Percentiles rank a stretch among this genome's conserved stretches.
These are phyloP conservation scores for Stevia rebaudiana DNA, from an alignment of 140 eudicot genomes.

Conservation along the genomic window DNA sequence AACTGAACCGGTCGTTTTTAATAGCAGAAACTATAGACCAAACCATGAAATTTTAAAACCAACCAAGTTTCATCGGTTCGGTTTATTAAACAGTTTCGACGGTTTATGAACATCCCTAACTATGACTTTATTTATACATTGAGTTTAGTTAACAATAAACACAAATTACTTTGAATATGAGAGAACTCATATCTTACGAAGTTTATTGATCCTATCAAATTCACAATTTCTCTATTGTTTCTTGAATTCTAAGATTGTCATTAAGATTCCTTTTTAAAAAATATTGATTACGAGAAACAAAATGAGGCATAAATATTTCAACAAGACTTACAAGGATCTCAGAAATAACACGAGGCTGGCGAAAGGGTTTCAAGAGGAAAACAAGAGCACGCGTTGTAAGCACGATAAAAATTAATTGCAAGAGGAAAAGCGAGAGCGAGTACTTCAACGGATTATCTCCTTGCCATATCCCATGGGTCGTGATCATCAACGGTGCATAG, in stretches of 20 bases:
- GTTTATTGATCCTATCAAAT: neutral
- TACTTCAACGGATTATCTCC: constrained; percentile 83
- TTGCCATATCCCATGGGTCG: constrained; percentile 84
- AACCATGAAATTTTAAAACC: too few species aligned
- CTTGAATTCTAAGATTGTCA: neutral
- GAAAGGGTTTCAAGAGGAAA: constrained; percentile 68
- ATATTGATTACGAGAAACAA: neutral
- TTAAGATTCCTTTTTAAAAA: neutral
- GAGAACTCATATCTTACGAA: too few species aligned
- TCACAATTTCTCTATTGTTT: neutral
- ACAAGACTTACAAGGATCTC: constrained; percentile 66
- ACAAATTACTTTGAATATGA: too few species aligned
- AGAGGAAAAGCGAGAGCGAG: constrained; percentile 77
- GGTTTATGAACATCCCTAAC: too few species aligned
- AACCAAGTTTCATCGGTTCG: too few species aligned
- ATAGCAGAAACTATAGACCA: too few species aligned
- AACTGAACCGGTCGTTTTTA: too few species aligned
- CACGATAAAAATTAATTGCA: constrained; percentile 64
- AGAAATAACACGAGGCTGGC: constrained; percentile 89
- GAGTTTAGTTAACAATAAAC: too few species aligned
- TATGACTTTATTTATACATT: too few species aligned
- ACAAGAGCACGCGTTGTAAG: constrained; percentile 63
- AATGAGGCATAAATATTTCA: neutral
- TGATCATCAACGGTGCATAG: constrained; percentile 84
- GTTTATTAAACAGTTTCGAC: too few species aligned